Conservation (phyloP, 805 yeast genomes). For the Saturnispora bothae region DNA sequence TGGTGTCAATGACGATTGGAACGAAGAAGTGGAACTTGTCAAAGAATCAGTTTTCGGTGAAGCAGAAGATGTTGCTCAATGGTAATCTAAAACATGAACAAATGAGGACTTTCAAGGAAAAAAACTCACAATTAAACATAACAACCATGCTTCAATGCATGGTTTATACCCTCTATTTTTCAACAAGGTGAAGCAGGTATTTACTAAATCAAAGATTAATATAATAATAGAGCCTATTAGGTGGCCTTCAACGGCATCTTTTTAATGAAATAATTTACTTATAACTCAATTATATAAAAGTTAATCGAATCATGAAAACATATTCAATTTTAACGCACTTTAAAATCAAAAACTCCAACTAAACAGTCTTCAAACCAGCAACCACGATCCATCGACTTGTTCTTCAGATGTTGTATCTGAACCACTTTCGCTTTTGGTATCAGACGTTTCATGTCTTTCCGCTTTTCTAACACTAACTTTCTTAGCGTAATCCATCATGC, state of each 20-base stretch:
- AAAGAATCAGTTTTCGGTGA: slow-evolving; percentile 80
- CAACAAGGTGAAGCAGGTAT: slow-evolving; percentile 10
- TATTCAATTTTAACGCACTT: too few species aligned
- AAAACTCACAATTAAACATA: background rate
- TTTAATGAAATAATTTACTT: too few species aligned
- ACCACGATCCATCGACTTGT: slow-evolving; percentile 24
- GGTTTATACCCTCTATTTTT: slow-evolving; percentile 7
- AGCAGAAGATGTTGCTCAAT: slow-evolving; percentile 89
- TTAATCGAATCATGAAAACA: too few species aligned
- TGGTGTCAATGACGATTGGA: slow-evolving; percentile 35
- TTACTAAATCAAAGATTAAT: slow-evolving; percentile 1
- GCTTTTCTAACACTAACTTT: slow-evolving; percentile 41
- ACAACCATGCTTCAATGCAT: background rate
- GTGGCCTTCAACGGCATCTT: slow-evolving; percentile 8
- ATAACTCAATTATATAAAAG: too few species aligned
- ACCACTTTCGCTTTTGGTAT: slow-evolving; percentile 11
- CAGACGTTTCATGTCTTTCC: slow-evolving; percentile 14
- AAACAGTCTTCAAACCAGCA: slow-evolving; percentile 20
- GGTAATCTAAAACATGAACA: slow-evolving; percentile 37
- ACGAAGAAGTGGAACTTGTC: slow-evolving; percentile 35
- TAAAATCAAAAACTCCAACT: too few species aligned
- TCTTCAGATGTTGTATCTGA: slow-evolving; percentile 11
- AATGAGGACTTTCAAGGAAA: background rate
- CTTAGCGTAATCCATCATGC: slow-evolving; percentile 67
- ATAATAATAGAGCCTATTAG: too few species aligned